These are phyloP conservation scores for Mucuna pruriens DNA, from an alignment of 306 rosid genomes.

Conservation along the genomic window DNA sequence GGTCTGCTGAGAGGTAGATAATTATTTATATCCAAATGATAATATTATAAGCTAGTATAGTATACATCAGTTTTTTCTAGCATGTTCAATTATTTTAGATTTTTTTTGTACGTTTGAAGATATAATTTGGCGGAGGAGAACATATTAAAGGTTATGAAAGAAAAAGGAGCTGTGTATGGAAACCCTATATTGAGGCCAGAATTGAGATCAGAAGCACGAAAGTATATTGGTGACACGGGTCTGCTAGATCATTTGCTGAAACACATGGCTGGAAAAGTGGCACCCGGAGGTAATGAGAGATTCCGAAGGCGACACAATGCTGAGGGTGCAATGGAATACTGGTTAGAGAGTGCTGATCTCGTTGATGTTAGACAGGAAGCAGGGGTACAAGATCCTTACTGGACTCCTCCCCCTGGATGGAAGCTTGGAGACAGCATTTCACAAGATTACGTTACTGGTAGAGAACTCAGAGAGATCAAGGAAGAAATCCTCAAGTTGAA, in stretches of 20 bases:
- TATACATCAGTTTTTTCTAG: background rate
- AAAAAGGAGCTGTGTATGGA: slow-evolving; percentile 62
- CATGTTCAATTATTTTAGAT: background rate
- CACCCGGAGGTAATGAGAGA: slow-evolving; percentile 77
- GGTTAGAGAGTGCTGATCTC: slow-evolving; percentile 90
- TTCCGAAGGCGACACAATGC: slow-evolving; percentile 84
- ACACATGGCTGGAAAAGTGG: slow-evolving; percentile 94
- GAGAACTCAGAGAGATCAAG: slow-evolving; percentile 57
- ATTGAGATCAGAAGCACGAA: slow-evolving; percentile 81
- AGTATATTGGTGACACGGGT: slow-evolving; percentile 90
- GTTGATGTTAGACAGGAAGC: slow-evolving; percentile 64
- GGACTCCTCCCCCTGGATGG: slow-evolving; percentile 95
- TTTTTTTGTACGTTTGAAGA: slow-evolving; percentile 48
- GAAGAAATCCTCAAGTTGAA: slow-evolving; percentile 66
- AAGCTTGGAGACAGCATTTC: slow-evolving; percentile 74
- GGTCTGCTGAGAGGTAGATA: slow-evolving; percentile 53
- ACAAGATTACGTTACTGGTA: slow-evolving; percentile 57
- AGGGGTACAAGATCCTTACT: slow-evolving; percentile 83
- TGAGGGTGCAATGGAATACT: slow-evolving; percentile 93
- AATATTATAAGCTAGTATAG: background rate
- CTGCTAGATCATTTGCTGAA: slow-evolving; percentile 87
- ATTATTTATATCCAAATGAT: background rate
- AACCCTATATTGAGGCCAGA: slow-evolving; percentile 76
- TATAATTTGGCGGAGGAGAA: slow-evolving; percentile 76
- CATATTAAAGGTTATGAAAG: slow-evolving; percentile 80